Evolutionary conservation across 805 yeast species (phyloP).

Genomic region (Torulaspora quercuum): DNA sequence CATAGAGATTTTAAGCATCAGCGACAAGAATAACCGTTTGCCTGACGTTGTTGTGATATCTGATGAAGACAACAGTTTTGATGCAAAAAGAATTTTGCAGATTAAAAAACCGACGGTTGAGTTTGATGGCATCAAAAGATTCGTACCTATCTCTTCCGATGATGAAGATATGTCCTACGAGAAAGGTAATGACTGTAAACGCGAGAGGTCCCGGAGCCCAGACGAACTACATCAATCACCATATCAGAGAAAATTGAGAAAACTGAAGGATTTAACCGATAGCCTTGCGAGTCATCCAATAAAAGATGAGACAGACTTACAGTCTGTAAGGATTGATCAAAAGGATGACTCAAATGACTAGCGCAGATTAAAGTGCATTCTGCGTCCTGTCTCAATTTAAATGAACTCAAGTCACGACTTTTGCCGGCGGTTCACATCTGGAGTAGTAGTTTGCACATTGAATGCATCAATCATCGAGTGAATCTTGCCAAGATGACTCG

Average conservation of each 20-base stretch:
- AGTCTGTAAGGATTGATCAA: too few relatives aligned
- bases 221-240: slow-evolving; percentile 6
- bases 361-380: too few relatives aligned
- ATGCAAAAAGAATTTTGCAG: too few relatives aligned
- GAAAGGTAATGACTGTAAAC: background rate
- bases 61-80: background rate
- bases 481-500: slow-evolving; percentile 7
- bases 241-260: slow-evolving; percentile 7
- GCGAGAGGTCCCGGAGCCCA: slow-evolving; percentile 3
- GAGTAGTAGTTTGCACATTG: too few relatives aligned
- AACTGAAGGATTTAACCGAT: slow-evolving; percentile 5
- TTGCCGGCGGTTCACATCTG: too few relatives aligned
- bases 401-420: too few relatives aligned
- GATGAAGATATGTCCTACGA: slow-evolving; percentile 2
- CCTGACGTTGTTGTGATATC: slow-evolving; percentile 1
- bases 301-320: too few relatives aligned
- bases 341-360: too few relatives aligned
- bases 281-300: background rate
- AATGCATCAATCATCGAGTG: background rate
- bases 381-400: too few relatives aligned
- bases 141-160: slow-evolving; percentile 3
- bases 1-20: background rate
- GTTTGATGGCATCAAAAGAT: slow-evolving; percentile 7
- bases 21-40: background rate
- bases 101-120: slow-evolving; percentile 9